phyloP scores from a whole-genome alignment of 179 eudicot species.

The Silene coronaria region DNA sequence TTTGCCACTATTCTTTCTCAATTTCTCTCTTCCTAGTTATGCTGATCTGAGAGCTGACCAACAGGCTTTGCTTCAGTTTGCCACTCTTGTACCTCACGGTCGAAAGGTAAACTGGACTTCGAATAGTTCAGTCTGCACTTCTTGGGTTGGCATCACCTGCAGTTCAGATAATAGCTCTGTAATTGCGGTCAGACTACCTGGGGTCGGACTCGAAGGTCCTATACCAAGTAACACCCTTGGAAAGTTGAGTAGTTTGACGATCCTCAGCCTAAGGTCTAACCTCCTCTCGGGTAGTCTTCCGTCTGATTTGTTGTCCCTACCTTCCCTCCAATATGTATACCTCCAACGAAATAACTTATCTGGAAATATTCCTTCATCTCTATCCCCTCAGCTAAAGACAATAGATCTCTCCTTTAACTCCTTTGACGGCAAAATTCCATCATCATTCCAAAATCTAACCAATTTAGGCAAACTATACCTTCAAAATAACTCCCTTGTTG shows the following conservation, averaged over 20 bases:
- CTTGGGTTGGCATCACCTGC: slow-evolving; percentile 81
- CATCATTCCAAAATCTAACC: slow-evolving; percentile 49
- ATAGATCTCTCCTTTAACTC: slow-evolving; percentile 75
- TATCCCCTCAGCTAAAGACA: slow-evolving; percentile 46
- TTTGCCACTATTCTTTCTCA: slow-evolving; percentile 27
- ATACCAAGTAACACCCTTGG: slow-evolving; percentile 63
- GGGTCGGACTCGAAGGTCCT: slow-evolving; percentile 59
- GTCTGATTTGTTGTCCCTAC: slow-evolving; percentile 57
- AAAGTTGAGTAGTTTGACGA: slow-evolving; percentile 43
- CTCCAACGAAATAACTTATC: slow-evolving; percentile 65
- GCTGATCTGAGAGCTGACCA: slow-evolving; percentile 56
- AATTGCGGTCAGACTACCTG: slow-evolving; percentile 66
- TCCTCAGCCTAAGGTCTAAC: slow-evolving; percentile 72
- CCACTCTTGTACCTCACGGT: slow-evolving; percentile 54
- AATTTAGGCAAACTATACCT: slow-evolving; percentile 46
- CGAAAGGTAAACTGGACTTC: slow-evolving; percentile 64
- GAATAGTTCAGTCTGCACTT: slow-evolving; percentile 44
- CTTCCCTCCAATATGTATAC: slow-evolving; percentile 54
- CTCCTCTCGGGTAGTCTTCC: slow-evolving; percentile 62
- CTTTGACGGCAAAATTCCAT: slow-evolving; percentile 57
- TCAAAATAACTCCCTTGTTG: slow-evolving; percentile 62
- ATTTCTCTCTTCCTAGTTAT: slow-evolving; percentile 12
- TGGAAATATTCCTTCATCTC: slow-evolving; percentile 62
- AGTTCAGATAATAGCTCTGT: slow-evolving; percentile 42
- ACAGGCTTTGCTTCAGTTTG: slow-evolving; percentile 67